Conservation (phyloP, 108 stramenopile species). For the Skeletonema tropicum region DNA sequence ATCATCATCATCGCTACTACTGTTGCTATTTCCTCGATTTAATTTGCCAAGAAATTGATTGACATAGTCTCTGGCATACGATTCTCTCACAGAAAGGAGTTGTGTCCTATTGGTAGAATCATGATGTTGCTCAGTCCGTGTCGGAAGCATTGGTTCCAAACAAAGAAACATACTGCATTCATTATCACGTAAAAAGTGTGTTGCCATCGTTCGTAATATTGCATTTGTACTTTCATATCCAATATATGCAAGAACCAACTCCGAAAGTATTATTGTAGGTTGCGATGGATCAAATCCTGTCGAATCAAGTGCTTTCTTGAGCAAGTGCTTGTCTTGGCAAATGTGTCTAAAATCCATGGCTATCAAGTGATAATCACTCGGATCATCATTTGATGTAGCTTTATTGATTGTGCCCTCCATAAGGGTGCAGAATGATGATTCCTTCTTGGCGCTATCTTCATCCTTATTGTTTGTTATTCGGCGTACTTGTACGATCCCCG, state of each 20-base stretch:
- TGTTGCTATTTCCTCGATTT: conserved; percentile 33
- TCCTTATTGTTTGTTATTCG: neutral
- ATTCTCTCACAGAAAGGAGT: conserved; percentile 48
- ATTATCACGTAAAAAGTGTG: conserved; percentile 17
- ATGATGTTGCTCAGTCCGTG: neutral
- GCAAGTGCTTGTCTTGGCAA: conserved; percentile 12
- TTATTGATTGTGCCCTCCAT: neutral
- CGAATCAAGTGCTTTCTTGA: conserved; percentile 19
- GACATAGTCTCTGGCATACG: conserved; percentile 58
- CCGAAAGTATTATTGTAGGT: conserved; percentile 71
- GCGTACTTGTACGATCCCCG: conserved; percentile 19
- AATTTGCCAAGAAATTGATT: conserved; percentile 62
- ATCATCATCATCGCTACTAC: neutral
- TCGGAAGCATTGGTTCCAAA: conserved; percentile 55
- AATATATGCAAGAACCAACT: conserved; percentile 79
- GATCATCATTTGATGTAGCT: neutral
- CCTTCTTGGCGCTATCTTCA: neutral
- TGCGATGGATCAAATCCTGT: conserved; percentile 31
- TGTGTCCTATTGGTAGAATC: neutral
- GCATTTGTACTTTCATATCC: conserved; percentile 38
- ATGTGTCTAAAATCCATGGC: conserved; percentile 55
- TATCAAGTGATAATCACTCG: conserved; percentile 40
- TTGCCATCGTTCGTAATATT: conserved; percentile 24
- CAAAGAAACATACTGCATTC: conserved; percentile 56
- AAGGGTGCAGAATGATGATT: neutral